Percentiles rank a stretch among this genome's conserved stretches.
These are phyloP conservation scores for Tolypocladium cylindrosporum DNA, from an alignment of 2,329 filamentous ascomycete species.

Conservation along the genomic window DNA sequence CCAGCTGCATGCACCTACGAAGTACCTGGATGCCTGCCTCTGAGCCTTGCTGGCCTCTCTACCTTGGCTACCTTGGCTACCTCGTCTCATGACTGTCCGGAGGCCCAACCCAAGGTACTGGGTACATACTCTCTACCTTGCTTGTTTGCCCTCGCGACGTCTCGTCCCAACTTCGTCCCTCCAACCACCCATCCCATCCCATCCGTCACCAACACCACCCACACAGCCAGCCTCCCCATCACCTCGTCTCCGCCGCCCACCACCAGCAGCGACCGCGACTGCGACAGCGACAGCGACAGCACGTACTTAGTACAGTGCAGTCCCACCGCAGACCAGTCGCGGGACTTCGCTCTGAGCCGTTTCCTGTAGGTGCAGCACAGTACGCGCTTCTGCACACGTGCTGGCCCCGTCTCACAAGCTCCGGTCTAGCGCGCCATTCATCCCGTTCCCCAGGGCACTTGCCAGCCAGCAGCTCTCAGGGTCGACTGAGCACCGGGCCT, in stretches of 20 bases:
- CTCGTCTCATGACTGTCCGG: background rate
- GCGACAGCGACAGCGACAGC: background rate
- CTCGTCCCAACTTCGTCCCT: background rate
- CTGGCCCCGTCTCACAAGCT: background rate
- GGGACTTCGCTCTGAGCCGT: background rate
- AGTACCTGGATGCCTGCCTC: background rate
- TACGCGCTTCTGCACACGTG: background rate
- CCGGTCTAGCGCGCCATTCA: background rate
- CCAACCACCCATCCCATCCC: background rate
- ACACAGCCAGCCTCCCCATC: background rate
- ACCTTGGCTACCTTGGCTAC: background rate
- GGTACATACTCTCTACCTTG: background rate
- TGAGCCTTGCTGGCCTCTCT: background rate
- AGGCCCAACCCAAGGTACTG: background rate
- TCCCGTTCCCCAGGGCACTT: background rate
- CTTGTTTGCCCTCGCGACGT: background rate
- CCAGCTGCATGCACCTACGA: background rate
- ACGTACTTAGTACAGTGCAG: background rate
- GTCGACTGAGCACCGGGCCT: background rate
- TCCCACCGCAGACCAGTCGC: background rate
- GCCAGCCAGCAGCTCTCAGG: background rate
- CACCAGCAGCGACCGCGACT: background rate
- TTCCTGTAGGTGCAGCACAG: background rate
- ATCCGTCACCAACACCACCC: background rate
- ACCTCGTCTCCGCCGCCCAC: background rate